Evolutionary conservation across 106 monocot species (phyloP), one percentile per base, ranked within the genome.

Genomic region (Dendrobium huoshanense): DNA sequence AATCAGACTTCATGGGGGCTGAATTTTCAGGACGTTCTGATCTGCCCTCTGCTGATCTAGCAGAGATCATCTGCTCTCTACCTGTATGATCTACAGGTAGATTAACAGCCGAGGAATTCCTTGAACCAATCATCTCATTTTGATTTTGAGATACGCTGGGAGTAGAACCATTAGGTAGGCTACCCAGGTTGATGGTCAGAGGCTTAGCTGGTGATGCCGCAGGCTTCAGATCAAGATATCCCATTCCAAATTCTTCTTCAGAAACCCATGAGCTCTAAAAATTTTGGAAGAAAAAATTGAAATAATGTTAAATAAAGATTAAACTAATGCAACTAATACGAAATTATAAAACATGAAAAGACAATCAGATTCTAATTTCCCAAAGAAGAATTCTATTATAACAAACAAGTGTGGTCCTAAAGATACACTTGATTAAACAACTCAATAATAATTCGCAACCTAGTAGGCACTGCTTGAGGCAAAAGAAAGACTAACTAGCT

Each of bases 201-300:
- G 79, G 61, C 80, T 93, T 99, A 41, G 88, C 79, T 61, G 88
- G 80, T 54, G 88, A 84, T 79, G 85, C 76, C 73, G 82, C 78
- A 77, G 84, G 87, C 81, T 91, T 99, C 55, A 88, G 58, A 55
- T 95, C 99, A 83, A 95, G 24, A 81, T 84, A 81, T 4, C 99
- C 99, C 99, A 99, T 99, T 67, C 84, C 81, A 88, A 99, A 99
- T 37, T 91, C 99, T 80, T 99, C 99, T 41, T 99, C 99, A 83
- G 95, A 88, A 79, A 99, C 80, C 99, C 99, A 99, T 58, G 90
- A 89, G 73, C 84, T 89, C 99, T 97, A 85, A 67, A 67, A 91
- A 9, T 58, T 82, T 33, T 41, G 79, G 41, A 68, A 45, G 10
- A 49, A 33, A 33, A 79, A 25, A 51, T 15, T 48, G 48, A 55